phyloP scores from a whole-genome alignment of 768 basidiomycete genomes.

The Russula griseocarnosa region DNA sequence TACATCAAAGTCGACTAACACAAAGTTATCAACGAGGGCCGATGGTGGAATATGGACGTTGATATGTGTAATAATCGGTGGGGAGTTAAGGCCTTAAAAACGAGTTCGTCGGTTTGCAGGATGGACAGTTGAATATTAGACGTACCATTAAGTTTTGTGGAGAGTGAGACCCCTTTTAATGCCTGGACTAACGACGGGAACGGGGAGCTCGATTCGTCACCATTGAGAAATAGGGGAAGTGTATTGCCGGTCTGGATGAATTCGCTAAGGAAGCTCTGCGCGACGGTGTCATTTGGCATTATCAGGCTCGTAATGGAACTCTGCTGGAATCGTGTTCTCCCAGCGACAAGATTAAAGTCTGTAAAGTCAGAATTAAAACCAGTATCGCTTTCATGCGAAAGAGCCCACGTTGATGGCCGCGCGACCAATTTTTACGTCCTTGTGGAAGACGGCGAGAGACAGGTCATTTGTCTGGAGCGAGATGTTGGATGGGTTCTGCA shows the following conservation, averaged over 20 bases:
- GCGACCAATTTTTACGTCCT: conserved; percentile 53
- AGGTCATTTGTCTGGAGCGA: conserved; percentile 56
- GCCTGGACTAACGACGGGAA: conserved; percentile 56
- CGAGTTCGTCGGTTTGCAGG: not conserved
- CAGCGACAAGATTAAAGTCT: conserved; percentile 60
- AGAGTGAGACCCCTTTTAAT: conserved; percentile 49
- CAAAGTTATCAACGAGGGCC: conserved; percentile 47
- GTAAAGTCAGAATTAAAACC: conserved; percentile 9
- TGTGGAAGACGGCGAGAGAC: conserved; percentile 54
- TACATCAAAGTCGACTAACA: conserved; percentile 56
- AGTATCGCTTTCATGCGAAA: not conserved
- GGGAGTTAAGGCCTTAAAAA: conserved; percentile 44
- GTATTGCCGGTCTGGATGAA: conserved; percentile 53
- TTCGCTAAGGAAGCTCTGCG: conserved; percentile 55
- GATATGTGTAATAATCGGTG: conserved; percentile 54
- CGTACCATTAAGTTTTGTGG: conserved; percentile 48
- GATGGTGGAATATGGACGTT: conserved; percentile 51
- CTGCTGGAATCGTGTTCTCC: conserved; percentile 50
- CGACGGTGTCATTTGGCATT: conserved; percentile 65
- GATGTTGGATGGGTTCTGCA: conserved; percentile 67
- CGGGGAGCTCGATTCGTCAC: conserved; percentile 57
- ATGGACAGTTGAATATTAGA: not conserved
- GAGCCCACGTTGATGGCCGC: conserved; percentile 53
- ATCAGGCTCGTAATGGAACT: conserved; percentile 65
- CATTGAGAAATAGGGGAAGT: conserved; percentile 53